Base-by-base conservation (phyloP, 164 flowering plant genomes). In the Akebia trifoliata region DNA sequence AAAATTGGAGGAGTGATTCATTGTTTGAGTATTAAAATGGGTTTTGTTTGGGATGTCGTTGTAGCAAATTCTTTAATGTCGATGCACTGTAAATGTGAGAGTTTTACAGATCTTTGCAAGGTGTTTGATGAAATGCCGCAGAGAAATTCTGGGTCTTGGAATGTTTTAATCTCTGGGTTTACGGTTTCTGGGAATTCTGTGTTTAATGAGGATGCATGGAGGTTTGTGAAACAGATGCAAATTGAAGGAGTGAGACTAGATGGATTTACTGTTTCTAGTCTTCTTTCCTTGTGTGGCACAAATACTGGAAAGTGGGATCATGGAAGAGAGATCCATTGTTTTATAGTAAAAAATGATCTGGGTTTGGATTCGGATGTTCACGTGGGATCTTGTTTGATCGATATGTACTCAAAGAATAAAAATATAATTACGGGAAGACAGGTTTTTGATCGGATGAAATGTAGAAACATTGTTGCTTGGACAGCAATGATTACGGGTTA, bases 401-500 rank as follows among this genome's bases (percentile, higher is more conserved):
- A 82, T 65, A 82, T 84, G 90, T 87, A 87, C 45, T 75, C 77
- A 0, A 81, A 65, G 66, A 53, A 57, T 30, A 38, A 66, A 28
- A 68, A 51, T 30, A 39, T 78, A 22, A 48, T 29, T 36, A 10
- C 60, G 24, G 80, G 60, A 34, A 76, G 81, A 54, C 59, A 60
- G 20, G 80, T 82, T 22, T 84, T 84, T 65, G 84, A 87, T 32
- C 54, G 48, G 30, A 68, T 82, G 81, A 53, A 38, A 32, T 29
- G 24, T 31, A 81, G 62, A 62, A 87, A 81, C 58, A 62, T 87
- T 1, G 82, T 69, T 61, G 65, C 72, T 58, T 87, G 90, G 90
- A 84, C 87, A 1, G 82, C 86, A 18, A 81, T 87, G 82, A 73
- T 84, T 14, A 69, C 64, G 46, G 84, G 88, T 48, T 84, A 78